These are phyloP conservation scores for Aspergillus pseudoviridinutans DNA, from an alignment of 2,329 filamentous ascomycete genomes.

Conservation along the genomic window DNA sequence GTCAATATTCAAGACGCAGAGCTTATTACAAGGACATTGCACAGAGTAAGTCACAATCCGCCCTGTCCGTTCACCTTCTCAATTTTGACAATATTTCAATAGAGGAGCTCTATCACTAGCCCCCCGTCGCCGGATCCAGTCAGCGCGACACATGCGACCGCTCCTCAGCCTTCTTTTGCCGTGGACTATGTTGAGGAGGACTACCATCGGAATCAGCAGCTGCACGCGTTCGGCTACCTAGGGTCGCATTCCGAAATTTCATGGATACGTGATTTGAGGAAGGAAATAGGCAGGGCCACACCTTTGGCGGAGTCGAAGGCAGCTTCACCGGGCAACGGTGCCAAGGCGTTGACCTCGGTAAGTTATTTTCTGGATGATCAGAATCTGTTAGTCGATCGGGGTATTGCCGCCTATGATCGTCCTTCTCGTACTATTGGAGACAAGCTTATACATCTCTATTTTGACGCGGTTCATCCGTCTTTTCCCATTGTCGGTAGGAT, in stretches of 20 bases:
- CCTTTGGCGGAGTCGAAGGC: neutral
- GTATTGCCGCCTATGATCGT: neutral
- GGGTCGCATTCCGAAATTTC: neutral
- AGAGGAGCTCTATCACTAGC: neutral
- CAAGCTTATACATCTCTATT: neutral
- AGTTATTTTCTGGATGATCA: neutral
- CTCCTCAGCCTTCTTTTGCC: neutral
- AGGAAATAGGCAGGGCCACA: neutral
- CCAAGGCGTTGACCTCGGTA: neutral
- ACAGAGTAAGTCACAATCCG: neutral
- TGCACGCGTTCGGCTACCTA: neutral
- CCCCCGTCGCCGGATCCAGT: neutral
- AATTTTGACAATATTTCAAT: neutral
- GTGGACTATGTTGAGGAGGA: neutral
- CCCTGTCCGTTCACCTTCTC: neutral
- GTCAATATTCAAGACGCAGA: neutral
- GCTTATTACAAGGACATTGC: neutral
- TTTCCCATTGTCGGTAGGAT: neutral
- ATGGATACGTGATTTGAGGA: neutral
- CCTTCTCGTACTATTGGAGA: neutral
- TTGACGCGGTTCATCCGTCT: neutral
- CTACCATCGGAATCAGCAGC: neutral
- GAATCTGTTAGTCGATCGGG: neutral
- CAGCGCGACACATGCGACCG: neutral
- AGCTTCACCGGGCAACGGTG: neutral